phyloP scores from a whole-genome alignment of 768 basidiomycete genomes.

The Boletellus ananiceps region DNA sequence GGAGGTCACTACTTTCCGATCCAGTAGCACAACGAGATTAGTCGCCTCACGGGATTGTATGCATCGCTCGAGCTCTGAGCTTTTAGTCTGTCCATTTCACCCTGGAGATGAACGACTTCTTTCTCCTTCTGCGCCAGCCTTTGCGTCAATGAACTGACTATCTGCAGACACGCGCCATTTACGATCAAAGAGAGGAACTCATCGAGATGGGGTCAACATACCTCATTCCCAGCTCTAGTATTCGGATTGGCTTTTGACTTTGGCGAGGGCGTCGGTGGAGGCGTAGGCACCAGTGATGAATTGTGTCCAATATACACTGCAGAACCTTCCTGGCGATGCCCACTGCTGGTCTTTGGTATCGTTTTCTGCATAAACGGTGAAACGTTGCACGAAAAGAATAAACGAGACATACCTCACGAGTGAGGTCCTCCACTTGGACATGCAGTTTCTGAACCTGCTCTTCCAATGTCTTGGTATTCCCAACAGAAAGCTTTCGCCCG shows the following conservation, averaged over 20 bases:
- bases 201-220: constrained; percentile 18
- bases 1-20: neutral
- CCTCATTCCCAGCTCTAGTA: constrained; percentile 56
- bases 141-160: constrained; percentile 70
- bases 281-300: neutral
- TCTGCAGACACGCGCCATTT: constrained; percentile 31
- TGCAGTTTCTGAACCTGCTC: constrained; percentile 61
- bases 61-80: constrained; percentile 52
- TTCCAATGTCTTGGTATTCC: constrained; percentile 40
- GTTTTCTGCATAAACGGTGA: constrained; percentile 9
- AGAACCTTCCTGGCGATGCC: constrained; percentile 17
- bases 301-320: constrained; percentile 13
- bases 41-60: constrained; percentile 53
- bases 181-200: neutral
- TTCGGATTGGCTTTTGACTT: constrained; percentile 35
- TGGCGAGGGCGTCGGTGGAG: constrained; percentile 16
- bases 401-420: constrained; percentile 51
- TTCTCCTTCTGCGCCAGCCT: constrained; percentile 83
- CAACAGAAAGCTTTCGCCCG: constrained; percentile 56
- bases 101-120: constrained; percentile 68
- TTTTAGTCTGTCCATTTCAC: constrained; percentile 62
- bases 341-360: neutral
- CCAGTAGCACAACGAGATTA: neutral
- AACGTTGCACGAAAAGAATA: neutral
- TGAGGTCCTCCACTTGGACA: constrained; percentile 56